Evolutionary conservation across 306 rosid genomes (phyloP), one percentile per base, ranked within the genome.

Genomic region (Sesbania bispinosa): DNA sequence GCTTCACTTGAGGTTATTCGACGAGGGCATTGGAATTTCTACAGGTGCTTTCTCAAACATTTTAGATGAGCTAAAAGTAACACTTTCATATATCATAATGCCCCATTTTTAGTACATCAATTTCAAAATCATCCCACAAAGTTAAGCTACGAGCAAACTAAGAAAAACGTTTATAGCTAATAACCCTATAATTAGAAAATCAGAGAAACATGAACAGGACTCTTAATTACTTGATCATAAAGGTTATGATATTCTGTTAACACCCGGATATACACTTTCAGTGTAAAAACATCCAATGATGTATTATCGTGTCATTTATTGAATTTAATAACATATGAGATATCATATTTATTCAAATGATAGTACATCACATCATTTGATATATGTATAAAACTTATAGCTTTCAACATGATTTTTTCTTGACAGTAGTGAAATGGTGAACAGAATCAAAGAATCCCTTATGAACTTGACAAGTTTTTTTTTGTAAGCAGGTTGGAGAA

Each of bases 1-100:
- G 97, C 95, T 65, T 94, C 99, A 14, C 43, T 91, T 19, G 99
- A 94, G 70, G 97, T 94, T 65, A 86, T 89, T 75, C 83, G 99
- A 52, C 69, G 99, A 62, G 99, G 99, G 7, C 99, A 91, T 80
- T 94, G 99, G 99, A 94, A 94, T 77, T 94, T 91, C 75, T 94
- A 91, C 84, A 89, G 99, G 99, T 91, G 43, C 42, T 38, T 66
- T 55, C 33, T 52, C 58, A 14, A 35, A 2, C 42, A 11, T 16
- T 27, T 21, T 29, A 35, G 3, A 60, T 39, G 1, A 16, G 20
- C 30, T 39, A 1, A 57, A 42, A 9, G 9, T 45, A 1, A 69
- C 26, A 10, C 27, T 2, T 32, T 29, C 10, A 10, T 48, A 38
- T 38, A n/a, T 14, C 11, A 27, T 10, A 39, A 7, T 42, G 36